Base-by-base conservation (phyloP, 192 early-diverging fungal species). In the Coemansia sp. region DNA sequence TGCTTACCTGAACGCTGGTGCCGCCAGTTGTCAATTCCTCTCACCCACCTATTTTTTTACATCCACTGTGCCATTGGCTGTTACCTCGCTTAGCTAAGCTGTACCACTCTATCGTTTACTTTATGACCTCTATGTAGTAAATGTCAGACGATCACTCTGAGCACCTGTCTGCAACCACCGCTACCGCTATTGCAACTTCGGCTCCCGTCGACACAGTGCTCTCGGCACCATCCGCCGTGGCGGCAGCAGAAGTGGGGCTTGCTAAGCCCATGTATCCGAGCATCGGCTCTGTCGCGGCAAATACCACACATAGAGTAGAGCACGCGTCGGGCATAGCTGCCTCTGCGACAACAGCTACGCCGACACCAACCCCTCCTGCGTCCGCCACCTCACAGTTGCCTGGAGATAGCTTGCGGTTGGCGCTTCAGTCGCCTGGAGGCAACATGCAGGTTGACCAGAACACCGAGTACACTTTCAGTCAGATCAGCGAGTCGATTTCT, bases 111-210 rank as follows among this genome's bases (percentile, higher is more conserved):
- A 38, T 46, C 10, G 6, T 44, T 65, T 65, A 24, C 31, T 58
- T 44, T 16, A 15, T 36, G 64, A 1, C 18, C 12, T 50, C 27
- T 33, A 53, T 83, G 72, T 83, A 83, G 80, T 72, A 78, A 77
- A 83, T 83, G 80, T 75, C 80, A 50, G 71, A 72, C 47, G 63
- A 78, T 57, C 75, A 78, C 39, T 34, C 69, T 24, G 66, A 76
- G 52, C 41, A 73, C 34, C 68, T 33, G 64, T 62, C 72, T 47
- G 47, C 65, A 10, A 38, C 62, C 13, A 66, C 38, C 50, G 60
- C n/a, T 9, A 47, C 40, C 16, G 34, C 43, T 24, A 62, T 40
- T 40, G 61, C 61, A 38, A 40, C 61, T 38, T 41, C 61, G 61
- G 61, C 20, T 20, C 39, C 61, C 36, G 39, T 40, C n/a, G 38